Percentiles rank a stretch among this genome's conserved stretches.
phyloP scores from a whole-genome alignment of 257 asterid species.

The Gentiana straminea region DNA sequence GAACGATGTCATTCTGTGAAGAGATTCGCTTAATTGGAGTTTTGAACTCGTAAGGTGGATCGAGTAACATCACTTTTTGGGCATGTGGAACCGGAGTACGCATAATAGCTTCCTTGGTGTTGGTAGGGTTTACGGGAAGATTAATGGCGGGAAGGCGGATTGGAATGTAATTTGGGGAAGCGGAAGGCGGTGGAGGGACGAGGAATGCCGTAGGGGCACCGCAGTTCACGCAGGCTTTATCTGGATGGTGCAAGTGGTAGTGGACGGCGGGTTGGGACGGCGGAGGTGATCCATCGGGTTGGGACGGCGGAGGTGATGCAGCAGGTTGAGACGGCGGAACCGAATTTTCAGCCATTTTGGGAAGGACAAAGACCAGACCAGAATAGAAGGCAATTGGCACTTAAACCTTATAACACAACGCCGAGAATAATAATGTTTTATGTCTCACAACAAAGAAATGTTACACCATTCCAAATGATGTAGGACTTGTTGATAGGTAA shows the following conservation, averaged over 20 bases:
- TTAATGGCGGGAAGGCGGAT: conserved; percentile 83
- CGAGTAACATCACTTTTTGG: conserved; percentile 34
- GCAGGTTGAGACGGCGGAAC: neutral
- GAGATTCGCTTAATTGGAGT: conserved; percentile 49
- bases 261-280: conserved; percentile 11
- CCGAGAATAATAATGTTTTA: too few species aligned
- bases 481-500: too few species aligned
- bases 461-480: too few species aligned
- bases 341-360: conserved; percentile 3
- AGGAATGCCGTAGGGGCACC: conserved; percentile 62
- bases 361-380: neutral
- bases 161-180: conserved; percentile 67
- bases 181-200: conserved; percentile 55
- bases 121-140: conserved; percentile 55
- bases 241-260: conserved; percentile 7
- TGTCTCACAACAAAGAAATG: too few species aligned
- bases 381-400: too few species aligned
- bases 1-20: conserved; percentile 44
- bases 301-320: neutral
- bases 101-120: conserved; percentile 59
- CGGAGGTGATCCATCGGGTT: neutral
- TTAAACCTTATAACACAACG: too few species aligned
- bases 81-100: conserved; percentile 90
- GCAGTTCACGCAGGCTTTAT: conserved; percentile 45
- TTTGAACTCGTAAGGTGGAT: conserved; percentile 51